Evolutionary conservation across 139 green algal species (phyloP).

Genomic region (Asterochloris erici): DNA sequence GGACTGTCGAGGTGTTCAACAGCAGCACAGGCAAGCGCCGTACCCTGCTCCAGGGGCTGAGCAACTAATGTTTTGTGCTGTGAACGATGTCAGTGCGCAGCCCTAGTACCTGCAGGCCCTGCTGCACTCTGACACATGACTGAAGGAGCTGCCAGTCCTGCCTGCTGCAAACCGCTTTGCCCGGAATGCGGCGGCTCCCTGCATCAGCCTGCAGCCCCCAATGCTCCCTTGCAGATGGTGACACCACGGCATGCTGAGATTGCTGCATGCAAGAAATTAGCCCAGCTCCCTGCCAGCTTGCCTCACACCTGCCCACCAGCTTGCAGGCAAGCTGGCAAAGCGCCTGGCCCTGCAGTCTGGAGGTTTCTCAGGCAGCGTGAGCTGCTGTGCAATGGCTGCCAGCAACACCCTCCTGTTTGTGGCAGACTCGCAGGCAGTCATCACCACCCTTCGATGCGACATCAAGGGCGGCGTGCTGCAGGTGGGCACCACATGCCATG

Average conservation of each 20-base stretch:
- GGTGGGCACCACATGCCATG: not conserved
- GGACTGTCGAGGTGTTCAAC: slow-evolving; percentile 25
- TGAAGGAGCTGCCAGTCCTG: no score
- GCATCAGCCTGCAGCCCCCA: no score
- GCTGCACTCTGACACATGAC: not conserved
- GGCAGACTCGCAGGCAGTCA: slow-evolving; percentile 18
- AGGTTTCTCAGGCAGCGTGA: not conserved
- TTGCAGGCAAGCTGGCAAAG: slow-evolving; percentile 1
- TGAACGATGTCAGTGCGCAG: no score
- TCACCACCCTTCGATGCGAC: slow-evolving; percentile 11
- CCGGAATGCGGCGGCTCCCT: no score
- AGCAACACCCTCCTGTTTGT: slow-evolving; percentile 26
- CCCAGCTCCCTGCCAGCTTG: no score
- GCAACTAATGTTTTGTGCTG: no score
- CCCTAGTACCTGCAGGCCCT: not conserved
- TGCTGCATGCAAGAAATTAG: no score
- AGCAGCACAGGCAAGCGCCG: slow-evolving; percentile 24
- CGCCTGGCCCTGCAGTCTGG: not conserved
- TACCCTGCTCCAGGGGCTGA: no score
- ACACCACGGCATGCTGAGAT: no score
- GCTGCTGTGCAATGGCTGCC: slow-evolving; percentile 18
- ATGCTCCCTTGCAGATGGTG: no score
- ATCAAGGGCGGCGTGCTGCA: slow-evolving; percentile 12
- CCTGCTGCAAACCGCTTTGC: no score
- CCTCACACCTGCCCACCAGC: not conserved